Base-by-base conservation (phyloP, 108 stramenopile genomes). In the Cyclotella choctawhatcheeana region DNA sequence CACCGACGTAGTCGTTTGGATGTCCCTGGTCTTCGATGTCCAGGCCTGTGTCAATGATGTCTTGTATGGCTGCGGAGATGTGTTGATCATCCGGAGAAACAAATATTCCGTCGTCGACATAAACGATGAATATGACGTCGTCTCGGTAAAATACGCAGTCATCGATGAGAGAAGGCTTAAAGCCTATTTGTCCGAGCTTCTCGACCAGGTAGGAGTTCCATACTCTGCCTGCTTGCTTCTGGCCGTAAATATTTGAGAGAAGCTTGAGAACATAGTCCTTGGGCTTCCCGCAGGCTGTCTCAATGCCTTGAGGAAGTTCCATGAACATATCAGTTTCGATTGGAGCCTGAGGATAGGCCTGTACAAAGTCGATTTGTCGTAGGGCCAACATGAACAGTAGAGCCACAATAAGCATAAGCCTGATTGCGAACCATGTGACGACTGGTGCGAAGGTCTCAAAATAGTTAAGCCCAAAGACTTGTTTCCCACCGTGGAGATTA, bases 131-230 rank as follows among this genome's bases (percentile, higher is more conserved):
- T 8, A 86, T 61, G 45, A 45, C 35, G 27, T 64, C 21, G 2
- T 68, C 78, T 29, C 55, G 25, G 65, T 71, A 73, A 62, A 73
- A 86, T 14, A 87, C 37, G 59, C 83, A 87, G 18, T 85, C 82
- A 61, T 88, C 82, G 26, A 67, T n/a, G n/a, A n/a, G n/a, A n/a
- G n/a, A n/a, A n/a, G n/a, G n/a, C n/a, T n/a, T n/a, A n/a, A n/a
- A n/a, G n/a, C n/a, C n/a, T n/a, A n/a, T n/a, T n/a, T n/a, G n/a
- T n/a, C n/a, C 13, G 3, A 86, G 70, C 58, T 50, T 61, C 34
- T 78, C 63, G 14, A 32, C 35, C 37, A 86, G 55, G 52, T 66
- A 58, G 44, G 63, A 58, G 37, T 76, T 67, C 75, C 77, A 83
- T 3, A 79, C 73, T 43, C 82, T 0, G 3, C 73, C 73, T 16